Evolutionary conservation across 2,329 filamentous ascomycete species (phyloP).

Genomic region (Elsinoe arachidis): DNA sequence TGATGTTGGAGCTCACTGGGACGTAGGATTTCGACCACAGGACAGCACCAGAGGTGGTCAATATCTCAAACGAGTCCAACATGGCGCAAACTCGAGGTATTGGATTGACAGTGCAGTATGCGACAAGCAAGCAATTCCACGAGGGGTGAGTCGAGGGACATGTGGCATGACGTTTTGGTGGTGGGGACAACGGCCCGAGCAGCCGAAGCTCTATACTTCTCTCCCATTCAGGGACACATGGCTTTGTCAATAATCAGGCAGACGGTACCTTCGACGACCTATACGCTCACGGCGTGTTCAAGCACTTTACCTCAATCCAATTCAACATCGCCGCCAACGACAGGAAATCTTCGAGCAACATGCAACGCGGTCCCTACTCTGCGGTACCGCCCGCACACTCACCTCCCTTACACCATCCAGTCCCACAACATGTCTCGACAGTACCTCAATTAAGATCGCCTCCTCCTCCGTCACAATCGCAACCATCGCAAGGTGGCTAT

Average conservation of each 20-base stretch:
- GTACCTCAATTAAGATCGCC: slow-evolving; percentile 95
- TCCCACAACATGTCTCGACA: slow-evolving; percentile 96
- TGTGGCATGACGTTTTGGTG: slow-evolving; percentile 6
- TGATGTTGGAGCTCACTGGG: slow-evolving; percentile 67
- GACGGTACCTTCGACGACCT: background rate
- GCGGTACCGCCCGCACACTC: slow-evolving; percentile 63
- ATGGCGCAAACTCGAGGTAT: slow-evolving; percentile 41
- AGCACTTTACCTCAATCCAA: background rate
- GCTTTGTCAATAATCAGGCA: background rate
- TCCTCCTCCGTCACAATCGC: slow-evolving; percentile 67
- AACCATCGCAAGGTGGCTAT: slow-evolving; percentile 56
- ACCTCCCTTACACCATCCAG: slow-evolving; percentile 90
- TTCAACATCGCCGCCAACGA: background rate
- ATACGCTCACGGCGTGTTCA: no score
- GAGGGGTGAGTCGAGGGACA: background rate
- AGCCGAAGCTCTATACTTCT: background rate
- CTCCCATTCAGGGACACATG: slow-evolving; percentile 1
- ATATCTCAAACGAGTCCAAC: slow-evolving; percentile 93
- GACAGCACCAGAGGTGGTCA: slow-evolving; percentile 92
- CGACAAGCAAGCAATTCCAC: background rate
- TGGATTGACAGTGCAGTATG: background rate
- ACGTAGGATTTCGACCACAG: slow-evolving; percentile 88
- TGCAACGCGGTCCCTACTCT: slow-evolving; percentile 80
- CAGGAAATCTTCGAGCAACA: slow-evolving; percentile 35
- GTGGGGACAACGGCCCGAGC: background rate